phyloP scores from a whole-genome alignment of 1,284 basidiomycete genomes.

The Coniferiporia weirii region DNA sequence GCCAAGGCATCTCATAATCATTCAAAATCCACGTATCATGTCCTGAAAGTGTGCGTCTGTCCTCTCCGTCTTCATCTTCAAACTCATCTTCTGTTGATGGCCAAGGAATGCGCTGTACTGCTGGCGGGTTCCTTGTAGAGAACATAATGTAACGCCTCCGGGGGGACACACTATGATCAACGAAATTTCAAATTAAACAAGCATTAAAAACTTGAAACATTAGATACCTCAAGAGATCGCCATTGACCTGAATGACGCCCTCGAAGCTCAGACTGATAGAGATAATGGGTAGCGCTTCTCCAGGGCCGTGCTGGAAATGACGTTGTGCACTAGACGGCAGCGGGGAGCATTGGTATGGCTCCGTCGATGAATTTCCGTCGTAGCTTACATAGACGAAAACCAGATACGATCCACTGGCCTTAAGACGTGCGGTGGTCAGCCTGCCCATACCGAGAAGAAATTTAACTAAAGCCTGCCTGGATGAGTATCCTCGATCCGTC shows the following conservation, averaged over 20 bases:
- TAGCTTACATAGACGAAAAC: constrained; percentile 70
- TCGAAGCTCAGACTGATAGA: constrained; percentile 67
- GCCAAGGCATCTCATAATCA: constrained; percentile 67
- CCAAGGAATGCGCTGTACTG: constrained; percentile 78
- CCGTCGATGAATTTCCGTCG: constrained; percentile 42
- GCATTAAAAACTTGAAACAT: constrained; percentile 27
- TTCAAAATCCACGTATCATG: constrained; percentile 72
- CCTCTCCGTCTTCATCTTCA: constrained; percentile 27
- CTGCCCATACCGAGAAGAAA: neutral
- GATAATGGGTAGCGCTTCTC: constrained; percentile 66
- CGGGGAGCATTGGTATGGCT: constrained; percentile 49
- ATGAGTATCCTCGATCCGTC: constrained; percentile 76
- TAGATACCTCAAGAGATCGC: constrained; percentile 60
- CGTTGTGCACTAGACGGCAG: constrained; percentile 50
- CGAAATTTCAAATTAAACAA: constrained; percentile 15
- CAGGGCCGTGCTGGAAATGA: constrained; percentile 72
- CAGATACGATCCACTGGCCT: constrained; percentile 74
- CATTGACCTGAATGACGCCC: constrained; percentile 78
- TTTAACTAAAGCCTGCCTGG: constrained; percentile 45
- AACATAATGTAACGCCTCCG: constrained; percentile 64
- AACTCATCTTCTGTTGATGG: constrained; percentile 47
- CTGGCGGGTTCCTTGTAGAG: constrained; percentile 63
- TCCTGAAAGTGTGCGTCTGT: constrained; percentile 27
- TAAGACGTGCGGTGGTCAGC: constrained; percentile 23
- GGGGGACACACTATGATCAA: constrained; percentile 57